Evolutionary conservation across 805 yeast species (phyloP), one percentile per base, ranked within the genome.

Genomic region (Suhomyces sp.): DNA sequence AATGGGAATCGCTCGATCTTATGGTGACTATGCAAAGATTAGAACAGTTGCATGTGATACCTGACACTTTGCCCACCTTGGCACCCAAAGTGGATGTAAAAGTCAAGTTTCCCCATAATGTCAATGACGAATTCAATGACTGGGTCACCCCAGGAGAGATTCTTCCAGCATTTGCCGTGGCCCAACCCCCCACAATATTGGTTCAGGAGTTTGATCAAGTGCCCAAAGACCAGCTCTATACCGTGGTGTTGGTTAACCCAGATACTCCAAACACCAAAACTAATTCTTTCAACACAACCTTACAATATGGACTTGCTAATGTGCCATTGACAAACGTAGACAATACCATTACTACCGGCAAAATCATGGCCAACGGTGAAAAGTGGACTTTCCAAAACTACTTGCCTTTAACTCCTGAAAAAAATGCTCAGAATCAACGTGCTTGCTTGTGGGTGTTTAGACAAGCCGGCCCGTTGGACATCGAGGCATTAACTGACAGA

Each of bases 11-110:
- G 12, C 76, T 84, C 56, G 85, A 82, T 43, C 82, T 83, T 68
- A 87, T 90, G 89, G 65, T 89, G 48, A 75, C 86, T 49, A 89
- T 94, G 94, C 97, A 94, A 73, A 84, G 98, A 74, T 71, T 94
- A 49, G 99, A 94, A 72, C 84, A 87, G 51, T 73, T 90, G 59
- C 80, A 80, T 43, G 89, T 89, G 43, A 88, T 94, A 53, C 99
- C 99, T 13, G 99, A 94, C 66, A 92, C 98, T 3, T 66, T 94
- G 67, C 94, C 97, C 24, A 91, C 97, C 2, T 69, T 94, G 52
- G 85, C 80, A 8, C 98, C 98, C 17, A 72, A 78, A 56, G 93
- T 82, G 15, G 90, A 87, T 48, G 88, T 93, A 5, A 76, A 81
- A 44, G 63, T 94, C 44, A 84, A 83, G 69, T 92, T 92, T 64